Evolutionary conservation across 495 filamentous ascomycete species (phyloP).

Genomic region (Diplogelasinospora grovesii): DNA sequence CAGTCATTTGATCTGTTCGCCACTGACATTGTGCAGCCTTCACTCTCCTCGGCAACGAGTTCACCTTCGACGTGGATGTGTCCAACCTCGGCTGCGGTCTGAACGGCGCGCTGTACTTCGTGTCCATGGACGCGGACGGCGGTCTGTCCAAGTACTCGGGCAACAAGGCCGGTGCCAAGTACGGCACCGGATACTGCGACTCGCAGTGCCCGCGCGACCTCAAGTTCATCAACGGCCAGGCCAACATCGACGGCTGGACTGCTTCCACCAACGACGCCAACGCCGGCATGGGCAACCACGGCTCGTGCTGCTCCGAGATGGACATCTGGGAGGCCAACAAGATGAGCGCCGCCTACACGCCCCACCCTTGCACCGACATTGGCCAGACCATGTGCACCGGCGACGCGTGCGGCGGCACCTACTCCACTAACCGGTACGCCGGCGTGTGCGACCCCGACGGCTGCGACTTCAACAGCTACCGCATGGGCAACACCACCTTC

Average conservation of each 20-base stretch:
- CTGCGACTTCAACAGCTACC: conserved; percentile 76
- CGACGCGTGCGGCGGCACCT: conserved; percentile 45
- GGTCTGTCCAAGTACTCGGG: conserved; percentile 42
- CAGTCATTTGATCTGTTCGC: not conserved
- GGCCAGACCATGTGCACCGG: conserved; percentile 50
- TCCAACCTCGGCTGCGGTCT: conserved; percentile 48
- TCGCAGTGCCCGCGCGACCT: conserved; percentile 50
- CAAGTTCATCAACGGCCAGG: conserved; percentile 48
- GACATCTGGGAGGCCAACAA: conserved; percentile 72
- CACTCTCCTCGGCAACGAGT: conserved; percentile 50
- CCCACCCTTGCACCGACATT: conserved; percentile 58
- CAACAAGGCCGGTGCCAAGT: conserved; percentile 56
- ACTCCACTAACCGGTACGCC: conserved; percentile 41
- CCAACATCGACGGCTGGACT: conserved; percentile 55
- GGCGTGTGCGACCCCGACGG: conserved; percentile 65
- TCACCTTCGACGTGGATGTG: conserved; percentile 55
- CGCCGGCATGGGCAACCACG: conserved; percentile 52
- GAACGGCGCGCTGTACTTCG: conserved; percentile 55
- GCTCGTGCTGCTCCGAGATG: conserved; percentile 68
- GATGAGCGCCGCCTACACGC: conserved; percentile 55
- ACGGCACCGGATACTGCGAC: conserved; percentile 53
- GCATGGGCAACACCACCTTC: conserved; percentile 55
- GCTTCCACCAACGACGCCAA: conserved; percentile 53
- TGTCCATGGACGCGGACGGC: conserved; percentile 51
- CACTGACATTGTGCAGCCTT: conserved; percentile 26